Percentiles rank a stretch among this genome's conserved stretches.
phyloP scores from a whole-genome alignment of 2,329 filamentous ascomycete species.

The Cladosporium sp. region DNA sequence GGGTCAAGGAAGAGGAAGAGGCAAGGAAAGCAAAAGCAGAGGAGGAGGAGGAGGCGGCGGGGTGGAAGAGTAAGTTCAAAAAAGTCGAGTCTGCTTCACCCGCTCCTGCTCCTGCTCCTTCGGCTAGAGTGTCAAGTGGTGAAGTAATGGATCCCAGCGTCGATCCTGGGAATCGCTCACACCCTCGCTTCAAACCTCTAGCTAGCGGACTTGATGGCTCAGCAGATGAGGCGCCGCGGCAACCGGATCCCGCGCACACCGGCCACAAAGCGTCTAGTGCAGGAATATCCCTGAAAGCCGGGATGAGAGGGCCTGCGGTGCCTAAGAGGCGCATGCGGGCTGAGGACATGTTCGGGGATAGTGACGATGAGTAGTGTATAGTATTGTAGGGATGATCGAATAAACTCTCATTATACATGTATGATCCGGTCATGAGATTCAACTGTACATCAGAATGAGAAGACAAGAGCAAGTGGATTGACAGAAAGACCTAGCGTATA shows the following conservation, averaged over 20 bases:
- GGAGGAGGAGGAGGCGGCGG: slow-evolving; percentile 16
- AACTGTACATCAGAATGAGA: no score
- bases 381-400: no score
- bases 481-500: no score
- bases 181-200: slow-evolving; percentile 17
- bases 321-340: slow-evolving; percentile 56
- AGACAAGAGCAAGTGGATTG: no score
- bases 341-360: slow-evolving; percentile 84
- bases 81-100: slow-evolving; percentile 51
- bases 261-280: slow-evolving; percentile 14
- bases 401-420: no score
- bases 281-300: slow-evolving; percentile 24
- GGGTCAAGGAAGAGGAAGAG: slow-evolving; percentile 38
- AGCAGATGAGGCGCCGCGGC: slow-evolving; percentile 30
- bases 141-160: slow-evolving; percentile 14
- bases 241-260: background rate
- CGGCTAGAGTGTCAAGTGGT: slow-evolving; percentile 24
- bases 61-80: slow-evolving; percentile 35
- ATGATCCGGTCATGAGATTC: no score
- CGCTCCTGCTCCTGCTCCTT: slow-evolving; percentile 21
- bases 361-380: slow-evolving; percentile 49
- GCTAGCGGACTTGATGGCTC: slow-evolving; percentile 46
- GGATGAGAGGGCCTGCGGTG: background rate
- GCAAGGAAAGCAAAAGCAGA: slow-evolving; percentile 34
- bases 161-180: slow-evolving; percentile 4